These are phyloP conservation scores for Tolypocladium tropicale DNA, from an alignment of 2,329 filamentous ascomycete genomes.

Conservation along the genomic window DNA sequence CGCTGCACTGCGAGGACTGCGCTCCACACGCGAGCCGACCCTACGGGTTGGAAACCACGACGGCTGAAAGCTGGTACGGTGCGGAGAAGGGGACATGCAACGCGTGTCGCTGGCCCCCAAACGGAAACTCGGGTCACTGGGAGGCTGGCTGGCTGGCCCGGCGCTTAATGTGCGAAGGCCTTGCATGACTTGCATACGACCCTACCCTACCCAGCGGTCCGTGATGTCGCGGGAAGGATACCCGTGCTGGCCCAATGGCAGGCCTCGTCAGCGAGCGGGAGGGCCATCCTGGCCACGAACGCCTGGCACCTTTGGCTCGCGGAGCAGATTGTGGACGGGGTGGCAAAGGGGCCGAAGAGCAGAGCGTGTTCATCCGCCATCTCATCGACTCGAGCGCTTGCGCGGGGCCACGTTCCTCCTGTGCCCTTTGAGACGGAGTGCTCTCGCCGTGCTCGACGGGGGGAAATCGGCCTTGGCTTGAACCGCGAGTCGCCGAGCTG, in stretches of 20 bases:
- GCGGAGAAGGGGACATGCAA: background rate
- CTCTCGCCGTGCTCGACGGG: too few species aligned
- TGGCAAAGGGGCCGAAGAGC: background rate
- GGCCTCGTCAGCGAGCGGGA: background rate
- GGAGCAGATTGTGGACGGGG: background rate
- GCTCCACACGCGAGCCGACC: background rate
- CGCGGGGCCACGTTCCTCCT: too few species aligned
- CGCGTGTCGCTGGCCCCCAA: background rate
- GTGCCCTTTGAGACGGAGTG: too few species aligned
- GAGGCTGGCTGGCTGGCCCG: background rate
- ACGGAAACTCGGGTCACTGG: background rate
- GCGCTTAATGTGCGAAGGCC: conserved; percentile 3
- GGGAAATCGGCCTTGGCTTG: background rate
- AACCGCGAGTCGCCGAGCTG: too few species aligned
- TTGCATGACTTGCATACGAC: conserved; percentile 1
- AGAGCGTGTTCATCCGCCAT: too few species aligned
- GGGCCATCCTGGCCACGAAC: background rate
- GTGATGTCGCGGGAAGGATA: background rate
- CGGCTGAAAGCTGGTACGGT: background rate
- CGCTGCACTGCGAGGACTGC: background rate
- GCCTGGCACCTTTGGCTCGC: background rate
- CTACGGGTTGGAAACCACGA: too few species aligned
- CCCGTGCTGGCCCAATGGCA: background rate
- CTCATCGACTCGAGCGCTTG: too few species aligned
- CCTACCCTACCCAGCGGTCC: background rate